Percentiles rank a stretch among this genome's conserved stretches.
phyloP scores from a whole-genome alignment of 106 monocot genomes.

The Dendrobium catenatum region DNA sequence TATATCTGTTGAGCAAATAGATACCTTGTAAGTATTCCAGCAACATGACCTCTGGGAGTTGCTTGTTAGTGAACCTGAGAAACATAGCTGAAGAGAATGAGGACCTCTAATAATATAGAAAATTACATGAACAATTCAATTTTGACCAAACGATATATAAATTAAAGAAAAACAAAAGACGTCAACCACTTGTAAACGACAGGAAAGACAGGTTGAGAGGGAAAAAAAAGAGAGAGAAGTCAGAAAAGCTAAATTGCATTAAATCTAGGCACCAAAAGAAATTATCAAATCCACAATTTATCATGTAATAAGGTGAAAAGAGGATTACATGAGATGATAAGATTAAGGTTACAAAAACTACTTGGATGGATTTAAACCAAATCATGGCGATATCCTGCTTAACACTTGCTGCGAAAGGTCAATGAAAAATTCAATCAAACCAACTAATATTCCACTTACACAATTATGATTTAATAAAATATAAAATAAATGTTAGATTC shows the following conservation, averaged over 20 bases:
- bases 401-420: background rate
- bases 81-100: conserved; percentile 7
- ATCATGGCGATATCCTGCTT: background rate
- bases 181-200: too few species aligned
- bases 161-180: too few species aligned
- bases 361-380: background rate
- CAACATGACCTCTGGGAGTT: conserved; percentile 85
- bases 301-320: background rate
- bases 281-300: background rate
- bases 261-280: background rate
- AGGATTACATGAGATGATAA: background rate
- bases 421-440: background rate
- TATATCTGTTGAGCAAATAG: conserved; percentile 79
- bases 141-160: too few species aligned
- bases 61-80: conserved; percentile 90
- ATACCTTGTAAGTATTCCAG: conserved; percentile 85
- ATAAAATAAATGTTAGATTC: background rate
- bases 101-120: background rate
- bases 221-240: background rate
- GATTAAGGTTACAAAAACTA: background rate
- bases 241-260: background rate
- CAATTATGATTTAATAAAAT: background rate
- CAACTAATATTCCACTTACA: background rate
- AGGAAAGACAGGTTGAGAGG: too few species aligned
- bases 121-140: too few species aligned